Conservation (phyloP, 371 early-diverging fungal genomes). For the Sporodiniella umbellata region DNA sequence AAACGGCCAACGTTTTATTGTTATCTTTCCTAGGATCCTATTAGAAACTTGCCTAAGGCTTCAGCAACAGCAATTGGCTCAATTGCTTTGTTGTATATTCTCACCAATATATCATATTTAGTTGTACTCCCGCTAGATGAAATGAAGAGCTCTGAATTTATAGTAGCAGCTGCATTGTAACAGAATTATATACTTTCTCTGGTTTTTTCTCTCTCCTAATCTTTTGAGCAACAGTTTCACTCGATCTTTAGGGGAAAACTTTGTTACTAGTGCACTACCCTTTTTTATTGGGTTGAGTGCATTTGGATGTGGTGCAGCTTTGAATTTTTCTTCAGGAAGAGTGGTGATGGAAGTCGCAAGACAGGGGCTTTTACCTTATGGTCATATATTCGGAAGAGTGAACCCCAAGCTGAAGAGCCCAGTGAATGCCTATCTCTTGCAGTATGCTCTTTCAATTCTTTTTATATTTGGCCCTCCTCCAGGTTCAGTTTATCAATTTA, state of each 20-base stretch:
- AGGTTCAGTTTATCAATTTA: slow-evolving; percentile 40
- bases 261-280: slow-evolving; percentile 33
- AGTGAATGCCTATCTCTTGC: slow-evolving; percentile 36
- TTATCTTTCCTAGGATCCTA: slow-evolving; percentile 28
- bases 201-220: too few relatives aligned
- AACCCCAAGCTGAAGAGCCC: slow-evolving; percentile 30
- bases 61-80: slow-evolving; percentile 25
- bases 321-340: slow-evolving; percentile 29
- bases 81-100: slow-evolving; percentile 28
- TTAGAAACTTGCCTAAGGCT: slow-evolving; percentile 35
- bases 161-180: slow-evolving; percentile 46
- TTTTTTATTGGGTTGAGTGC: slow-evolving; percentile 33
- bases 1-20: background rate
- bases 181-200: background rate
- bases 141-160: slow-evolving; percentile 36
- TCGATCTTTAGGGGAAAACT: slow-evolving; percentile 33
- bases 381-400: slow-evolving; percentile 33
- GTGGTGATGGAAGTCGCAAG: slow-evolving; percentile 41
- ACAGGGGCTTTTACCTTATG: slow-evolving; percentile 41
- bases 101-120: slow-evolving; percentile 40
- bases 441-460: slow-evolving; percentile 29
- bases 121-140: slow-evolving; percentile 26
- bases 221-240: slow-evolving; percentile 24
- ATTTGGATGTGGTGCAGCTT: slow-evolving; percentile 36
- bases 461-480: slow-evolving; percentile 39